phyloP scores from a whole-genome alignment of 495 filamentous ascomycete genomes.

The Haplographium delicatum region DNA sequence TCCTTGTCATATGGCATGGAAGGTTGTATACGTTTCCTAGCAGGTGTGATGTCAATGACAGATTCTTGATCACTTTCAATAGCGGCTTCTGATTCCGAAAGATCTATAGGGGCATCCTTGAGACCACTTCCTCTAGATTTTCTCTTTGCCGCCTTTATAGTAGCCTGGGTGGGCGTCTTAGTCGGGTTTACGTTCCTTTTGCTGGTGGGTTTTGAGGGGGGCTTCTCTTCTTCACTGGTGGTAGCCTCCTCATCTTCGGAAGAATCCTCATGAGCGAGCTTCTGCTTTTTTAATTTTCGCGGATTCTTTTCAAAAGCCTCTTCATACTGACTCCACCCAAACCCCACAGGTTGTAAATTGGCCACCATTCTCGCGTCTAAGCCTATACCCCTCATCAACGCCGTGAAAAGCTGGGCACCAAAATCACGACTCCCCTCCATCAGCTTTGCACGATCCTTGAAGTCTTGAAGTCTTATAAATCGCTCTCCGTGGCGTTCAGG shows the following conservation, averaged over 20 bases:
- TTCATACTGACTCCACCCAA: slow-evolving; percentile 86
- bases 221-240: slow-evolving; percentile 1
- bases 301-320: slow-evolving; percentile 44
- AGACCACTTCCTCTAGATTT: slow-evolving; percentile 2
- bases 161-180: slow-evolving; percentile 21
- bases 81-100: slow-evolving; percentile 26
- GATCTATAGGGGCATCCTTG: slow-evolving; percentile 29
- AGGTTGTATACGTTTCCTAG: slow-evolving; percentile 26
- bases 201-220: slow-evolving; percentile 6
- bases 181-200: slow-evolving; percentile 19
- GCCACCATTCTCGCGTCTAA: slow-evolving; percentile 77
- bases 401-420: slow-evolving; percentile 86
- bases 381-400: slow-evolving; percentile 75
- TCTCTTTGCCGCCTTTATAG: slow-evolving; percentile 4
- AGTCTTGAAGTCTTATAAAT: slow-evolving; percentile 57
- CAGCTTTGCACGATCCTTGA: slow-evolving; percentile 60
- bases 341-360: slow-evolving; percentile 82
- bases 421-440: slow-evolving; percentile 83
- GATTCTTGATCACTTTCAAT: slow-evolving; percentile 28
- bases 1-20: slow-evolving; percentile 27
- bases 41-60: slow-evolving; percentile 38
- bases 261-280: slow-evolving; percentile 25
- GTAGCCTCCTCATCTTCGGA: slow-evolving; percentile 31
- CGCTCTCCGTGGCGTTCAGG: slow-evolving; percentile 67
- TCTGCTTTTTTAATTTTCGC: slow-evolving; percentile 18